Conservation (phyloP, 108 stramenopile species). For the Heterococcus sp. region DNA sequence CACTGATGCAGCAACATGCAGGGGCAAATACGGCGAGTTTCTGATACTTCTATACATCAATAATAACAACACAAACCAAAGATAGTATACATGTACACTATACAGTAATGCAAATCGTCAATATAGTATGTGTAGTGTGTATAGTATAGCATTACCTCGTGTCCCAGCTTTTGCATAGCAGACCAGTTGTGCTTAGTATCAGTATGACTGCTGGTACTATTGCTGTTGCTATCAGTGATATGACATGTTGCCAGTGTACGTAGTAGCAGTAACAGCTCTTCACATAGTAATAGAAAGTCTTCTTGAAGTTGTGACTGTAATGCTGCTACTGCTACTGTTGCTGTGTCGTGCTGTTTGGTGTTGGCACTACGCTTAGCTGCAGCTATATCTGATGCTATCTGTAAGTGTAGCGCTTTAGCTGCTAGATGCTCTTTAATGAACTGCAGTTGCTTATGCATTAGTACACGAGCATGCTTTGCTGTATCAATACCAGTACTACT, state of each 20-base stretch:
- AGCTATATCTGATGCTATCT: background rate
- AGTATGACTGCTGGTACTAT: background rate
- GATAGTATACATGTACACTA: too few species aligned
- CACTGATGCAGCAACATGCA: too few species aligned
- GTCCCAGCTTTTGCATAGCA: constrained; percentile 2
- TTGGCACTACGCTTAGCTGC: background rate
- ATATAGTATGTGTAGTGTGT: too few species aligned
- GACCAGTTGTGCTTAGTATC: background rate
- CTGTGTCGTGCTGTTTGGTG: background rate
- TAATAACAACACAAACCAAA: too few species aligned
- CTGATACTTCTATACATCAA: too few species aligned
- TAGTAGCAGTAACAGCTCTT: constrained; percentile 25
- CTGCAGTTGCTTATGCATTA: too few species aligned
- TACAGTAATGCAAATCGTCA: too few species aligned
- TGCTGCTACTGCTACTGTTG: background rate
- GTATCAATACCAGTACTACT: too few species aligned
- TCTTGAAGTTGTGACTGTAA: background rate
- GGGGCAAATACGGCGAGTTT: too few species aligned
- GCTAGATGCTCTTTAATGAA: background rate
- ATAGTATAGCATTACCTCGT: too few species aligned
- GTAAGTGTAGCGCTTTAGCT: background rate
- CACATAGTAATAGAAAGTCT: constrained; percentile 36
- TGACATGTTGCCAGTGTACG: constrained; percentile 8
- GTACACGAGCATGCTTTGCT: too few species aligned
- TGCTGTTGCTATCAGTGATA: background rate